Conservation (phyloP, 768 basidiomycete genomes). For the Pisolithus sp. region DNA sequence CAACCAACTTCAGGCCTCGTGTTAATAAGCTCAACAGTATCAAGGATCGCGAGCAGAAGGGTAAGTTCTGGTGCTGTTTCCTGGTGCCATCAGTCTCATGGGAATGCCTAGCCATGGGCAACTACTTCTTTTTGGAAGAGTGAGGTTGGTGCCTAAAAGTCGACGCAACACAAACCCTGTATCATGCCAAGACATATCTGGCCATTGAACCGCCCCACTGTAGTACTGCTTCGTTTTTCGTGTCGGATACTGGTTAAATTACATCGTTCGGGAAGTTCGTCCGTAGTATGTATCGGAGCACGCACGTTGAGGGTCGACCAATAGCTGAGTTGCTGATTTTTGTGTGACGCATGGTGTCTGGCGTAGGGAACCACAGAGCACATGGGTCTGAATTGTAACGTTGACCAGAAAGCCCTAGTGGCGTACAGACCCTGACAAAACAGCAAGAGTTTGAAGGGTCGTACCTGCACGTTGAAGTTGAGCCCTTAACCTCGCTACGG, state of each 20-base stretch:
- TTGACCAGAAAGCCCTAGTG: no score
- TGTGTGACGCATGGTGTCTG: no score
- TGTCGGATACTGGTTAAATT: not conserved
- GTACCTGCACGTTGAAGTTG: no score
- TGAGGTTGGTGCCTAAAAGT: slow-evolving; percentile 23
- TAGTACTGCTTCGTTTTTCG: not conserved
- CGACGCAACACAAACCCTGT: not conserved
- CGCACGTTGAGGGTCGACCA: no score
- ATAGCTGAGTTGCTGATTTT: no score
- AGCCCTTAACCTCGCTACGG: no score
- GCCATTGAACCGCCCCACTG: not conserved
- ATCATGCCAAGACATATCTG: not conserved
- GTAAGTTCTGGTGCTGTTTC: slow-evolving; percentile 33
- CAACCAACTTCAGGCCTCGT: slow-evolving; percentile 86
- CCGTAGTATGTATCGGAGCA: no score
- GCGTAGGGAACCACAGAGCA: no score
- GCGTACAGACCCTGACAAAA: no score
- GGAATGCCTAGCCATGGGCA: slow-evolving; percentile 54
- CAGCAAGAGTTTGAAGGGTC: no score
- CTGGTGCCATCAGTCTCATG: slow-evolving; percentile 4
- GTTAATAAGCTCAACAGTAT: slow-evolving; percentile 82
- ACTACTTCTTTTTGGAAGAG: slow-evolving; percentile 92
- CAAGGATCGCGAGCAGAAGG: slow-evolving; percentile 85
- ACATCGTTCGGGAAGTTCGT: not conserved
- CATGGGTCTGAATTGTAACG: no score